Evolutionary conservation across 257 asterid genomes (phyloP).

Genomic region (Anisodus tanguticus): DNA sequence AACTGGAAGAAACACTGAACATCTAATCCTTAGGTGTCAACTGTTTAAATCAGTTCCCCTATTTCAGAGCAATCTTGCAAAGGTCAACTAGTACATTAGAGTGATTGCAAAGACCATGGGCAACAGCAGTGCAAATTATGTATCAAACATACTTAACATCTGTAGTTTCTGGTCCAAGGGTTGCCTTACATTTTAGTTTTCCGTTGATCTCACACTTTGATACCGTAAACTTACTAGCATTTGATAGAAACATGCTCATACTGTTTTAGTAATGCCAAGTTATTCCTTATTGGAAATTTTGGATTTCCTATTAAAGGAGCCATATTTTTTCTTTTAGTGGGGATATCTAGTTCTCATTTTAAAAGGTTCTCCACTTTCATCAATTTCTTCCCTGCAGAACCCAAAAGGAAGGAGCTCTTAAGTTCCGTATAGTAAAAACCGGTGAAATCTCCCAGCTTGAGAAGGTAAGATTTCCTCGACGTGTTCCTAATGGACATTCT

Average conservation of each 20-base stretch:
- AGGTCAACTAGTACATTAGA: slow-evolving; percentile 22
- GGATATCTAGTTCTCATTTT: neutral
- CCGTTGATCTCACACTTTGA: neutral
- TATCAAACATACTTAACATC: slow-evolving; percentile 1
- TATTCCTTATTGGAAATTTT: slow-evolving; percentile 20
- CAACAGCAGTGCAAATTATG: neutral
- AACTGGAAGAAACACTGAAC: neutral
- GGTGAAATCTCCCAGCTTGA: slow-evolving; percentile 67
- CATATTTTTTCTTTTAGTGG: slow-evolving; percentile 33
- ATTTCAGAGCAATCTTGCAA: neutral
- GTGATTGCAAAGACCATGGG: neutral
- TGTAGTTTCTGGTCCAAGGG: slow-evolving; percentile 10
- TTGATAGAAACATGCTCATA: neutral
- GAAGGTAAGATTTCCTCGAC: slow-evolving; percentile 56
- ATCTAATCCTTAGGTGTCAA: neutral
- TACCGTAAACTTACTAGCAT: neutral
- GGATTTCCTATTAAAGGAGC: slow-evolving; percentile 22
- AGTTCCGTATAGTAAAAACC: slow-evolving; percentile 66
- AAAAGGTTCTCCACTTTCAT: neutral
- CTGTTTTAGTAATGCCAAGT: neutral
- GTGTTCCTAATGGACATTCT: neutral
- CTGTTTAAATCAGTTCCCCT: neutral
- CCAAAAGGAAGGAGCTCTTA: slow-evolving; percentile 87
- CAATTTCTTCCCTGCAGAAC: slow-evolving; percentile 49
- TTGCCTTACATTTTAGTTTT: neutral